These are phyloP conservation scores for Lyophyllum shimeji DNA, from an alignment of 768 basidiomycete genomes.

Conservation along the genomic window DNA sequence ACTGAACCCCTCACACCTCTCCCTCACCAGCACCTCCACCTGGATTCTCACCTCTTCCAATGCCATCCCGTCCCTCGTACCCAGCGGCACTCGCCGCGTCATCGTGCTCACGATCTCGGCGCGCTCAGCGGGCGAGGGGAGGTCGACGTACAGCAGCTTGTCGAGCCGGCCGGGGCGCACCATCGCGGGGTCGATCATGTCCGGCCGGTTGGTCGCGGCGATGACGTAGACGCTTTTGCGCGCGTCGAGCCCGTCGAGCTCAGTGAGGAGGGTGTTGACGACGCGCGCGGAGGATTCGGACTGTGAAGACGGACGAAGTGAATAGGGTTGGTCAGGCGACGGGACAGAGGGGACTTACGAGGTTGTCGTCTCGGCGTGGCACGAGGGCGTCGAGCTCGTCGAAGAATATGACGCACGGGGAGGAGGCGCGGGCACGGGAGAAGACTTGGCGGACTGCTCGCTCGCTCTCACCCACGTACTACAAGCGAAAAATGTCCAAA, in stretches of 20 bases:
- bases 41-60: conserved; percentile 22
- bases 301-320: conserved; percentile 32
- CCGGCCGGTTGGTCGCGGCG: conserved; percentile 91
- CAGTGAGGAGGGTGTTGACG: conserved; percentile 92
- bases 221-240: conserved; percentile 91
- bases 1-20: conserved; percentile 82
- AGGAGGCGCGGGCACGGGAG: conserved; percentile 87
- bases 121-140: conserved; percentile 72
- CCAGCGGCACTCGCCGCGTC: conserved; percentile 68
- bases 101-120: conserved; percentile 84
- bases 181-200: conserved; percentile 98
- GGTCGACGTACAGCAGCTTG: conserved; percentile 91
- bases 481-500: conserved; percentile 2
- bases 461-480: conserved; percentile 99
- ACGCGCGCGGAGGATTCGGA: conserved; percentile 93
- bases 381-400: conserved; percentile 94
- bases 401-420: conserved; percentile 94
- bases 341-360: conserved; percentile 50
- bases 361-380: conserved; percentile 83
- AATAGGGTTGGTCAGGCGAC: neutral
- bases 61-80: conserved; percentile 16
- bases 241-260: conserved; percentile 88
- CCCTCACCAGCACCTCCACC: conserved; percentile 49
- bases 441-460: conserved; percentile 94
- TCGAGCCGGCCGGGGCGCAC: conserved; percentile 94